phyloP scores from a whole-genome alignment of 345 rosid species.

The Syzygium oleosum region DNA sequence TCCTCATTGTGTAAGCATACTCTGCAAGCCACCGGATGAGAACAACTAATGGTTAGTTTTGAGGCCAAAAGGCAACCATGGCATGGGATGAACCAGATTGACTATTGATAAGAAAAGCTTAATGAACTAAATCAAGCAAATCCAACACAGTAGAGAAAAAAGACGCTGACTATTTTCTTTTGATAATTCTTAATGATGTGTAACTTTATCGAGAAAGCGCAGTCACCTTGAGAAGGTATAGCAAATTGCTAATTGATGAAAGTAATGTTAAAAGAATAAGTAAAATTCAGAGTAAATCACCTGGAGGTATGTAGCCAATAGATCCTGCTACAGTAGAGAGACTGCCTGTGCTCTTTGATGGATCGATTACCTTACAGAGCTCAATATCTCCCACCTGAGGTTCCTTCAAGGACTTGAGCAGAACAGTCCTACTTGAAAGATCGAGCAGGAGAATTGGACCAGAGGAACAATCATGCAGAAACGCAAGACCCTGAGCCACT shows the following conservation, averaged over 20 bases:
- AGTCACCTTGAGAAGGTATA: neutral
- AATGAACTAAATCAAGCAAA: neutral
- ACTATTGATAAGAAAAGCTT: neutral
- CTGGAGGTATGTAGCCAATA: conserved; percentile 84
- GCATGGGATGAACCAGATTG: neutral
- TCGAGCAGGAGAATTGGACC: conserved; percentile 69
- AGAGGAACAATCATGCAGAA: conserved; percentile 60
- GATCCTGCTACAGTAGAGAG: conserved; percentile 84
- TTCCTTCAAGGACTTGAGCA: conserved; percentile 71
- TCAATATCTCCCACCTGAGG: conserved; percentile 80
- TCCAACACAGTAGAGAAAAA: neutral
- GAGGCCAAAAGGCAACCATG: neutral
- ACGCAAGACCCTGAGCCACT: conserved; percentile 76
- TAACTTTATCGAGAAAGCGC: neutral
- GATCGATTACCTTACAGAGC: conserved; percentile 78
- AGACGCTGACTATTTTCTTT: neutral
- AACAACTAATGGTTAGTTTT: neutral
- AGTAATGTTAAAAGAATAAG: neutral
- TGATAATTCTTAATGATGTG: neutral
- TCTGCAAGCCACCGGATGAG: conserved; percentile 29
- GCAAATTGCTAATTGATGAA: neutral
- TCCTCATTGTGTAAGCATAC: conserved; percentile 93
- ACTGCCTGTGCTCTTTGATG: conserved; percentile 77
- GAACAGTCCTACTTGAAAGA: conserved; percentile 64
- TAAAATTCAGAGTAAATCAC: conserved; percentile 20